Conservation (phyloP, 2,329 filamentous ascomycete species). For the Neofusicoccum parvum region DNA sequence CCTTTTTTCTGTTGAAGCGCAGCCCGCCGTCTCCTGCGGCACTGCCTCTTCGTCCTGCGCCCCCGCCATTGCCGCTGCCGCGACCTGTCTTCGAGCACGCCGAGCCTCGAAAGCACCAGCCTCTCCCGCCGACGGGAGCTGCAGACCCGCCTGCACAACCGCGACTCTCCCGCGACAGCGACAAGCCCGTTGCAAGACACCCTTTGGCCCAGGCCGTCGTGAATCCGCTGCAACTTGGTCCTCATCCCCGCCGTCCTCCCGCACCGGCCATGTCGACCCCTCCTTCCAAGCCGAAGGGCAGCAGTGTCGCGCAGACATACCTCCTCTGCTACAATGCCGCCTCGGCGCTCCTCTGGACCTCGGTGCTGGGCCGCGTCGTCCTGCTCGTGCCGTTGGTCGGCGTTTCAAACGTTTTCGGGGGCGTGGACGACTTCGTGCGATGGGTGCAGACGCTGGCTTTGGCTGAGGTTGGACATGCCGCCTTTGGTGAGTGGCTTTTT, state of each 20-base stretch:
- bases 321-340: slow-evolving; percentile 83
- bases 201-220: no score
- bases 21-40: not conserved
- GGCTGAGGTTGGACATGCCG: slow-evolving; percentile 81
- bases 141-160: not conserved
- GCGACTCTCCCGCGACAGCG: no score
- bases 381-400: slow-evolving; percentile 48
- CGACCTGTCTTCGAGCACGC: not conserved
- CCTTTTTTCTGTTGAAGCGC: not conserved
- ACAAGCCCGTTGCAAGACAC: no score
- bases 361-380: slow-evolving; percentile 71
- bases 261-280: not conserved
- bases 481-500: slow-evolving; percentile 61
- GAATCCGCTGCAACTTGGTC: not conserved
- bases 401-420: slow-evolving; percentile 58
- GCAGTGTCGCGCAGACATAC: slow-evolving; percentile 53
- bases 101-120: not conserved
- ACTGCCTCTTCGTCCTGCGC: not conserved
- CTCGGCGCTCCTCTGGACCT: slow-evolving; percentile 76
- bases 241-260: not conserved
- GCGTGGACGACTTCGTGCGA: slow-evolving; percentile 68
- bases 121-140: not conserved
- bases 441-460: slow-evolving; percentile 82
- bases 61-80: not conserved
- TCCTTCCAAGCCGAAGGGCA: not conserved